phyloP scores from a whole-genome alignment of 768 basidiomycete species.

The Filobasidium wieringae region DNA sequence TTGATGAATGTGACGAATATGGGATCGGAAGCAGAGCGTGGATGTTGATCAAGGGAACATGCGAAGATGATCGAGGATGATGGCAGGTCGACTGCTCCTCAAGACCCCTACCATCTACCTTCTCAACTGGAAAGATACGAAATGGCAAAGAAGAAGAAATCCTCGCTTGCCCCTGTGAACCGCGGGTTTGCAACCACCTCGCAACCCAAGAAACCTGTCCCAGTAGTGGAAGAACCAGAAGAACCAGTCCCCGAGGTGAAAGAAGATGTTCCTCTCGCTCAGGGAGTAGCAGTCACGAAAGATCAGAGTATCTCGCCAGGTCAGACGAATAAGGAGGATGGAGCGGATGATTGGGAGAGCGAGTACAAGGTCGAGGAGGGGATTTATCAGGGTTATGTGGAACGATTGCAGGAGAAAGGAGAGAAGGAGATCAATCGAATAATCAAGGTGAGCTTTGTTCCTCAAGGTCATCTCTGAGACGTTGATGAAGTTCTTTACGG shows the following conservation, averaged over 20 bases:
- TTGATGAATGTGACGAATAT: no score
- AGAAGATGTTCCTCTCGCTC: neutral
- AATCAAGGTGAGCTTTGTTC: constrained; percentile 49
- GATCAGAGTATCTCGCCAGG: neutral
- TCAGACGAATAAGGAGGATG: constrained; percentile 13
- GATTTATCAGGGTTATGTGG: constrained; percentile 59
- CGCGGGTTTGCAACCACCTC: constrained; percentile 37
- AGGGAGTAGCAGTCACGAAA: neutral
- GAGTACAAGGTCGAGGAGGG: constrained; percentile 29
- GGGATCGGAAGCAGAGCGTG: no score
- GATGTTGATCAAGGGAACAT: no score
- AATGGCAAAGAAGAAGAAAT: constrained; percentile 38
- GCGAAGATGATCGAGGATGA: no score
- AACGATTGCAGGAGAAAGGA: constrained; percentile 72
- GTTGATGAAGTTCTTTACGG: neutral
- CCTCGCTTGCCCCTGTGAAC: constrained; percentile 33
- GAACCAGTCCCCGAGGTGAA: constrained; percentile 1
- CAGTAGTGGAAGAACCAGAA: constrained; percentile 5
- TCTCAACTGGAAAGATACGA: neutral
- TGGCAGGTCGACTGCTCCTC: no score
- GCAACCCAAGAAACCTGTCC: constrained; percentile 16
- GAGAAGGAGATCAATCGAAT: constrained; percentile 69
- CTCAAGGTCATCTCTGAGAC: neutral
- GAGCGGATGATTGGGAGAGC: constrained; percentile 26
- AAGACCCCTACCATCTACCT: no score